A percentile compares a stretch with the other conserved stretches of the same genome.
phyloP scores from a whole-genome alignment of 805 yeast species.

The Clavispora santaluciae region DNA sequence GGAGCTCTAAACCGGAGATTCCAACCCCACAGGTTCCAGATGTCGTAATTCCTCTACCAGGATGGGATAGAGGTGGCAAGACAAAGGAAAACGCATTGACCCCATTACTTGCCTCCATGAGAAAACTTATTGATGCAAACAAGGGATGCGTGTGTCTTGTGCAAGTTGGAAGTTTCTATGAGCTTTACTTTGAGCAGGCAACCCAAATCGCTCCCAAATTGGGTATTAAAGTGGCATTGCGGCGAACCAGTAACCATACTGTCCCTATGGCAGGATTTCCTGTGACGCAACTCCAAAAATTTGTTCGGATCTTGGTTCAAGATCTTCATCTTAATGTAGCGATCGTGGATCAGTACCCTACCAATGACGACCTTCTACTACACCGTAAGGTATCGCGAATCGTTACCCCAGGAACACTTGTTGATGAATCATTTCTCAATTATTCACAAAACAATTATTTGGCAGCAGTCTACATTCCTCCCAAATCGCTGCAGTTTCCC shows the following conservation, averaged over 20 bases:
- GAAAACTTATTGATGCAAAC: conserved; percentile 28
- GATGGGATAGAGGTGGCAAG: conserved; percentile 41
- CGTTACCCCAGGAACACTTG: conserved; percentile 87
- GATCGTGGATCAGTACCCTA: conserved; percentile 62
- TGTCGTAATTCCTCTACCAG: conserved; percentile 1
- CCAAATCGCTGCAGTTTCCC: conserved; percentile 32
- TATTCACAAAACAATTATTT: conserved; percentile 67
- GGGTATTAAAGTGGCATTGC: conserved; percentile 65
- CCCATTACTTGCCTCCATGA: conserved; percentile 32
- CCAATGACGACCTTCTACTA: conserved; percentile 31
- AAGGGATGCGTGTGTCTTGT: conserved; percentile 44
- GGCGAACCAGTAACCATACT: conserved; percentile 36
- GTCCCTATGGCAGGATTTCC: conserved; percentile 95
- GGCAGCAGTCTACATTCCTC: conserved; percentile 60
- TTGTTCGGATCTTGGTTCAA: conserved; percentile 67
- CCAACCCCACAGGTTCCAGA: too few relatives aligned
- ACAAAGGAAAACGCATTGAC: conserved; percentile 26
- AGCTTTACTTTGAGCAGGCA: conserved; percentile 87
- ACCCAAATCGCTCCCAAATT: conserved; percentile 62
- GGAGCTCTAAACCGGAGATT: background rate
- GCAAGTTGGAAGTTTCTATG: conserved; percentile 86
- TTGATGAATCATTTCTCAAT: conserved; percentile 81
- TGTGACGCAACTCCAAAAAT: conserved; percentile 59
- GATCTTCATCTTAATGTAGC: conserved; percentile 71
- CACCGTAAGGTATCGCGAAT: conserved; percentile 72